Evolutionary conservation across 2,329 filamentous ascomycete species (phyloP).

Genomic region (Epichloe sylvatica): DNA sequence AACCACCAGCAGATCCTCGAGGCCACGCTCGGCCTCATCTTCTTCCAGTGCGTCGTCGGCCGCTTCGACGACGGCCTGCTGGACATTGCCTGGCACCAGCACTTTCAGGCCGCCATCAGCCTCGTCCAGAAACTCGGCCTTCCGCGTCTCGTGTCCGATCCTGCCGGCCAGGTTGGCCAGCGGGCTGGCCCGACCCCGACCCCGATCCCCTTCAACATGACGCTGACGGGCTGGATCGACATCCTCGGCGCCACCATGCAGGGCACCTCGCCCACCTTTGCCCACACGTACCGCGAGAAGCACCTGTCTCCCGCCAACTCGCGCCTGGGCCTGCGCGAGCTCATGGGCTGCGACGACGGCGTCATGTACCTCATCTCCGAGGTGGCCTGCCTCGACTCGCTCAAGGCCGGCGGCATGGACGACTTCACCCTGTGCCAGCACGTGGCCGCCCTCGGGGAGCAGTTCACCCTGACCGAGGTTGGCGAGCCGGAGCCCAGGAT

Average conservation of each 20-base stretch:
- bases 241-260: conserved; percentile 90
- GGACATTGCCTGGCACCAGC: conserved; percentile 92
- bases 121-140: conserved; percentile 77
- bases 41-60: conserved; percentile 88
- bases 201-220: conserved; percentile 77
- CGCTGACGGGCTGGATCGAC: conserved; percentile 86
- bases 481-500: conserved; percentile 43
- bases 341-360: conserved; percentile 95
- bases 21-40: conserved; percentile 85
- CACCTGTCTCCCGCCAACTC: conserved; percentile 54
- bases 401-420: conserved; percentile 72
- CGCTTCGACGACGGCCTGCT: conserved; percentile 70
- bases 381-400: conserved; percentile 85
- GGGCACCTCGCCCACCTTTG: conserved; percentile 72
- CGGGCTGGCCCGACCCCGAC: too few relatives aligned
- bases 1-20: conserved; percentile 82
- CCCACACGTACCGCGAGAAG: conserved; percentile 91
- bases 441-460: conserved; percentile 73
- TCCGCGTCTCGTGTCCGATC: conserved; percentile 49
- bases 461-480: conserved; percentile 70
- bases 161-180: conserved; percentile 28
- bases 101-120: conserved; percentile 82
- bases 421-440: conserved; percentile 79
- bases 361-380: conserved; percentile 98
- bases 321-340: conserved; percentile 63